A percentile compares a stretch with the other conserved stretches of the same genome.
Conservation (phyloP, 192 early-diverging fungal species). For the Coemansia sp. region DNA sequence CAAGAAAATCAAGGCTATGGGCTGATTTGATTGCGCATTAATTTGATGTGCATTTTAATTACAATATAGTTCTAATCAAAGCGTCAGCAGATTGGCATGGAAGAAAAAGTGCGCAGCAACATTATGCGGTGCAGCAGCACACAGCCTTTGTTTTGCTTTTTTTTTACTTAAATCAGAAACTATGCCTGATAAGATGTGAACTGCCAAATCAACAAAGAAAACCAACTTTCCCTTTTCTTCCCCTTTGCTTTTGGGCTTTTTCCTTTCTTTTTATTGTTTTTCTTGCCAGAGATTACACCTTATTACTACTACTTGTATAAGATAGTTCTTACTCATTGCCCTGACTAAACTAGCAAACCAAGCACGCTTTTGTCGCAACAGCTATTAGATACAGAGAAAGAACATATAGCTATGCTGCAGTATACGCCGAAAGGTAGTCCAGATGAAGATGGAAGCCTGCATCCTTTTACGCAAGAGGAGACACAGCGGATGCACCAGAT, state of each 20-base stretch:
- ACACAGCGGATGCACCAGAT: constrained; percentile 17
- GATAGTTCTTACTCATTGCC: background rate
- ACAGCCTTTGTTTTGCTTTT: too few species aligned
- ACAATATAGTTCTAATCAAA: too few species aligned
- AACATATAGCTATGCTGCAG: constrained; percentile 6
- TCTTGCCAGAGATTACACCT: background rate
- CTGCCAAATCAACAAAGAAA: background rate
- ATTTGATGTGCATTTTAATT: too few species aligned
- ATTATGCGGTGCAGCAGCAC: too few species aligned
- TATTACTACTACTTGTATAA: background rate
- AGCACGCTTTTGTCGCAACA: background rate
- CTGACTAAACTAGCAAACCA: background rate
- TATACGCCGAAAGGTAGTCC: constrained; percentile 6
- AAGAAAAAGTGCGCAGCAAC: too few species aligned
- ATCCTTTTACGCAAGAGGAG: constrained; percentile 24
- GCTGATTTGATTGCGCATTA: too few species aligned
- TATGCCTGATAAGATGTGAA: too few species aligned
- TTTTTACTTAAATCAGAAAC: too few species aligned
- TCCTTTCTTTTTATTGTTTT: constrained; percentile 3
- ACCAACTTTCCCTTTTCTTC: background rate
- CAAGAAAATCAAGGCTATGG: too few species aligned
- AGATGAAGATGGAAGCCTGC: background rate
- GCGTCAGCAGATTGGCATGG: too few species aligned
- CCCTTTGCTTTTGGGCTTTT: background rate
- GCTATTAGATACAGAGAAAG: background rate